These are phyloP conservation scores for Bothriochloa decipiens DNA, from an alignment of 176 grass and related monocot species.

Conservation along the genomic window DNA sequence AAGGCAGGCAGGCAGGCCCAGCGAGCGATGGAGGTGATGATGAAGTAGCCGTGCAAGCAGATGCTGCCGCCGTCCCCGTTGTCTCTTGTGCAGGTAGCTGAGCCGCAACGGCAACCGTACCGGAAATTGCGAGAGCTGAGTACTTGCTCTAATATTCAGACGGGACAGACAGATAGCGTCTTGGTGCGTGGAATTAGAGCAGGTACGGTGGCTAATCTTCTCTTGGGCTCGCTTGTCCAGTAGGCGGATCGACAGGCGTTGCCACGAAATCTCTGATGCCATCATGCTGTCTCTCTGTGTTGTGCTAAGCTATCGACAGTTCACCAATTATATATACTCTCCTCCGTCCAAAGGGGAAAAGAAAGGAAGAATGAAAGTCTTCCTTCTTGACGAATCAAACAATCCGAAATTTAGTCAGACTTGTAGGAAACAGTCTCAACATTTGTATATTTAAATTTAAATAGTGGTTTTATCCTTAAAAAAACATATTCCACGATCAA, in stretches of 20 bases:
- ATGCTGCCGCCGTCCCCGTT: neutral
- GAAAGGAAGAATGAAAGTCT: too few relatives aligned
- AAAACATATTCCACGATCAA: too few relatives aligned
- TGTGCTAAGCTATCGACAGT: neutral
- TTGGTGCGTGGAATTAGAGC: constrained; percentile 5
- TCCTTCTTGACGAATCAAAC: too few relatives aligned
- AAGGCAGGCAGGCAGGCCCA: neutral
- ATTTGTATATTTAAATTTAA: too few relatives aligned
- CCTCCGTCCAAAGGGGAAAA: too few relatives aligned
- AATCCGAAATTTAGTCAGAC: too few relatives aligned
- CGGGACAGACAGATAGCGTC: too few relatives aligned
- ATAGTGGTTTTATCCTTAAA: too few relatives aligned
- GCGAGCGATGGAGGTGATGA: neutral
- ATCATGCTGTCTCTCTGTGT: neutral
- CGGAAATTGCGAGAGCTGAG: too few relatives aligned
- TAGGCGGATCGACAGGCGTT: neutral
- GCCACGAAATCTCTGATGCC: constrained; percentile 2
- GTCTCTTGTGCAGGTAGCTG: constrained; percentile 39
- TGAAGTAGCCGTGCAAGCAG: neutral
- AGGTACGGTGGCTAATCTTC: neutral
- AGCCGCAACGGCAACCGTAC: constrained; percentile 25
- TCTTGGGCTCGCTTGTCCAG: neutral
- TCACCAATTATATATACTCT: too few relatives aligned
- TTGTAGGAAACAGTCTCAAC: too few relatives aligned
- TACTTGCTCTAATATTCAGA: too few relatives aligned